phyloP scores from a whole-genome alignment of 805 yeast species.

The Lachancea thermotolerans region DNA sequence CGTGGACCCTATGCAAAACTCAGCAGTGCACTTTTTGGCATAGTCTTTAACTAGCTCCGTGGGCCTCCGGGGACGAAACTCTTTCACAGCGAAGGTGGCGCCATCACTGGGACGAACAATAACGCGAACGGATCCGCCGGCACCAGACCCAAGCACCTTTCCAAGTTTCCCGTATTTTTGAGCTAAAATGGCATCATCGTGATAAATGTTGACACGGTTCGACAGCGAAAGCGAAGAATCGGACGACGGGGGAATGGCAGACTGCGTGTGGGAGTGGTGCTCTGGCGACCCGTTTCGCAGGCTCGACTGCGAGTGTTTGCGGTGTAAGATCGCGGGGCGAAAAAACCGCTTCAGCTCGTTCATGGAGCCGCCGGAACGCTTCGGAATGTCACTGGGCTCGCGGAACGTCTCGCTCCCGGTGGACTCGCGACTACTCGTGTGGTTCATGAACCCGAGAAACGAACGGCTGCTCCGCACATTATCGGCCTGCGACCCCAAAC shows the following conservation, averaged over 20 bases:
- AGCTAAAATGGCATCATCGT: conserved; percentile 46
- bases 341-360: conserved; percentile 67
- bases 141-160: conserved; percentile 74
- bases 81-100: conserved; percentile 75
- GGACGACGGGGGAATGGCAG: conserved; percentile 33
- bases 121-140: conserved; percentile 80
- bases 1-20: conserved; percentile 78
- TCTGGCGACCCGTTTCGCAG: conserved; percentile 15
- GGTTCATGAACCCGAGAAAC: conserved; percentile 26
- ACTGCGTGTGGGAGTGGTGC: conserved; percentile 28
- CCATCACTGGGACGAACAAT: conserved; percentile 62
- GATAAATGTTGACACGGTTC: conserved; percentile 35
- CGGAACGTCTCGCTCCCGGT: conserved; percentile 20
- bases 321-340: conserved; percentile 40
- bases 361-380: conserved; percentile 41
- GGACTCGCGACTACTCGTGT: conserved; percentile 28
- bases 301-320: conserved; percentile 16
- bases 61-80: conserved; percentile 64
- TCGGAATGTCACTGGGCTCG: neutral
- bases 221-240: conserved; percentile 30
- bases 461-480: conserved; percentile 18
- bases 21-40: conserved; percentile 84
- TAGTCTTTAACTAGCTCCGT: conserved; percentile 69
- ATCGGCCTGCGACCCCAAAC: neutral
- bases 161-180: conserved; percentile 69